Conservation (phyloP, 495 filamentous ascomycete species). For the Daldinia grandis region DNA sequence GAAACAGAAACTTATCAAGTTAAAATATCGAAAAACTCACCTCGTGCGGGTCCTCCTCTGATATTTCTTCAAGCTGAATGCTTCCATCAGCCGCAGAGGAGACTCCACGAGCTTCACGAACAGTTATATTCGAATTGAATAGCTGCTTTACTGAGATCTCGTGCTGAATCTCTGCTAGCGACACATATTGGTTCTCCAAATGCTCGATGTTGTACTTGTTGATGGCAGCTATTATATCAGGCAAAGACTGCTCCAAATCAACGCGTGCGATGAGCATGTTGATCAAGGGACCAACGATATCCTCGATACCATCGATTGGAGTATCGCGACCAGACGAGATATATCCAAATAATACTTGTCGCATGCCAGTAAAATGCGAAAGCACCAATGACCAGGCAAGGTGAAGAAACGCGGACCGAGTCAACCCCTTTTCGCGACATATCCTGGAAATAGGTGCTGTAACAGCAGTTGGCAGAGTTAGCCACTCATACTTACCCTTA, state of each 20-base stretch:
- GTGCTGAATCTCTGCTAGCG: constrained; percentile 1
- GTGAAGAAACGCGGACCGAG: constrained; percentile 39
- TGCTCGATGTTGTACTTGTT: constrained; percentile 60
- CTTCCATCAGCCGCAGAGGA: neutral
- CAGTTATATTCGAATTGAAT: neutral
- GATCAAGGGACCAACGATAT: neutral
- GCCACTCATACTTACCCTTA: constrained; percentile 43
- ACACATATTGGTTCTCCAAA: constrained; percentile 36
- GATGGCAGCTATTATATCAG: constrained; percentile 51
- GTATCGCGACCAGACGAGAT: neutral
- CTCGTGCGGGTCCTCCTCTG: neutral
- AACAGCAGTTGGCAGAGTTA: neutral
- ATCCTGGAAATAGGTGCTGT: neutral
- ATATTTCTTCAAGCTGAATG: neutral
- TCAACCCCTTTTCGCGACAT: neutral
- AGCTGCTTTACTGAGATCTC: neutral
- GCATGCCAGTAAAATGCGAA: constrained; percentile 39
- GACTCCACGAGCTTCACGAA: neutral
- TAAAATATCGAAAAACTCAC: neutral
- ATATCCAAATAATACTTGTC: neutral
- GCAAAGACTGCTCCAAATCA: constrained; percentile 53
- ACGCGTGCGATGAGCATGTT: constrained; percentile 29
- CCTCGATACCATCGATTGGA: neutral
- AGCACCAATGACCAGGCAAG: constrained; percentile 52
- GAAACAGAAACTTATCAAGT: neutral